Conservation (phyloP, 345 rosid species). For the Raphanus sativus region DNA sequence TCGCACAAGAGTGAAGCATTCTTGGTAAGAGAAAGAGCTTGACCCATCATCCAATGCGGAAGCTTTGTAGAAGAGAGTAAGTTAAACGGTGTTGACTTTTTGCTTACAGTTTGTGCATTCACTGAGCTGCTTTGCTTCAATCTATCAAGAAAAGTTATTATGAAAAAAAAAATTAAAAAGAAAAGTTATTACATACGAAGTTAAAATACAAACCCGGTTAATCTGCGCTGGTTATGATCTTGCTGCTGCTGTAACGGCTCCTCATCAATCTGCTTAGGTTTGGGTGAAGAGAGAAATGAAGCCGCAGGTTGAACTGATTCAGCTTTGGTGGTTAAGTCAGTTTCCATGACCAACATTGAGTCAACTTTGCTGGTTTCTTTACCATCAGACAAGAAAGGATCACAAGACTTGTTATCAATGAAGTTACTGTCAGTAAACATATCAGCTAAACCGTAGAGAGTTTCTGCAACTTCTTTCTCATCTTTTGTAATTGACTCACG, state of each 20-base stretch:
- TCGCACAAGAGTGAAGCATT: conserved; percentile 36
- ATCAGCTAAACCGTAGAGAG: conserved; percentile 76
- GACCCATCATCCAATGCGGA: conserved; percentile 63
- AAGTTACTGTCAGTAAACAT: conserved; percentile 52
- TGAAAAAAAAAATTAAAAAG: not conserved
- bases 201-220: conserved; percentile 16
- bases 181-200: conserved; percentile 17
- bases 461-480: conserved; percentile 92
- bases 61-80: conserved; percentile 30
- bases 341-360: conserved; percentile 28
- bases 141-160: conserved; percentile 32
- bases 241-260: conserved; percentile 24
- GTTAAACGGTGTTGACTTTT: not conserved
- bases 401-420: conserved; percentile 32
- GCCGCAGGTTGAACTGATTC: conserved; percentile 27
- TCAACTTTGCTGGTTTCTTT: conserved; percentile 38
- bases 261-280: conserved; percentile 35
- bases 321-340: conserved; percentile 21
- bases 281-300: conserved; percentile 26
- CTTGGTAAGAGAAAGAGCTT: conserved; percentile 38
- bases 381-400: conserved; percentile 17
- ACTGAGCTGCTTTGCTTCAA: conserved; percentile 37
- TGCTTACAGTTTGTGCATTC: conserved; percentile 20
- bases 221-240: not conserved
- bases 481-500: conserved; percentile 69